Conservation (phyloP, 805 yeast genomes). For the Cyberlindnera euphorbiae region DNA sequence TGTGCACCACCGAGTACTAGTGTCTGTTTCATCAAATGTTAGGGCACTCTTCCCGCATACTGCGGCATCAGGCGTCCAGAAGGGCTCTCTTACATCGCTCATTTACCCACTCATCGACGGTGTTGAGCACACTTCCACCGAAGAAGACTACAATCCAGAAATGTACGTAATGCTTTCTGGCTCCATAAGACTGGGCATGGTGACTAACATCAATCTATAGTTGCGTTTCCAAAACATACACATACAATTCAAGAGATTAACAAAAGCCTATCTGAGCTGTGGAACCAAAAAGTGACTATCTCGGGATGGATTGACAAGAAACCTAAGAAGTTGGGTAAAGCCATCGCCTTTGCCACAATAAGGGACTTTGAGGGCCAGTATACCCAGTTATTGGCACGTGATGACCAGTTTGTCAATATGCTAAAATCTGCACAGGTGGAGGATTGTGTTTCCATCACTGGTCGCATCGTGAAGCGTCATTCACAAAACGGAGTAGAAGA, state of each 20-base stretch:
- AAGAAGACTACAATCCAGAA: constrained; percentile 9
- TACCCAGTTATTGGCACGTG: constrained; percentile 50
- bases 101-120: background rate
- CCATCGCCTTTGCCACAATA: constrained; percentile 63
- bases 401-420: constrained; percentile 30
- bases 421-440: constrained; percentile 57
- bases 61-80: no score
- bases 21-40: no score
- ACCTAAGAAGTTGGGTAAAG: constrained; percentile 64
- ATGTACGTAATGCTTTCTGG: no score
- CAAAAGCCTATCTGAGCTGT: background rate
- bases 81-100: no score
- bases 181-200: no score
- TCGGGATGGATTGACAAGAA: constrained; percentile 84
- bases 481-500: constrained; percentile 17
- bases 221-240: constrained; percentile 24
- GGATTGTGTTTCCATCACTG: constrained; percentile 67
- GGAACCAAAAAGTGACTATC: constrained; percentile 37
- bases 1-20: no score
- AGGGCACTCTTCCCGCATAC: no score
- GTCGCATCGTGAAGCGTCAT: constrained; percentile 38
- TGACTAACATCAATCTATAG: constrained; percentile 5
- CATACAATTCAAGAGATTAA: constrained; percentile 15
- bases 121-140: constrained; percentile 3
- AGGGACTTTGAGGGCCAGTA: constrained; percentile 69